A percentile compares a stretch with the other conserved stretches of the same genome.
These are phyloP conservation scores for Lentinula boryana DNA, from an alignment of 768 basidiomycete species.

Conservation along the genomic window DNA sequence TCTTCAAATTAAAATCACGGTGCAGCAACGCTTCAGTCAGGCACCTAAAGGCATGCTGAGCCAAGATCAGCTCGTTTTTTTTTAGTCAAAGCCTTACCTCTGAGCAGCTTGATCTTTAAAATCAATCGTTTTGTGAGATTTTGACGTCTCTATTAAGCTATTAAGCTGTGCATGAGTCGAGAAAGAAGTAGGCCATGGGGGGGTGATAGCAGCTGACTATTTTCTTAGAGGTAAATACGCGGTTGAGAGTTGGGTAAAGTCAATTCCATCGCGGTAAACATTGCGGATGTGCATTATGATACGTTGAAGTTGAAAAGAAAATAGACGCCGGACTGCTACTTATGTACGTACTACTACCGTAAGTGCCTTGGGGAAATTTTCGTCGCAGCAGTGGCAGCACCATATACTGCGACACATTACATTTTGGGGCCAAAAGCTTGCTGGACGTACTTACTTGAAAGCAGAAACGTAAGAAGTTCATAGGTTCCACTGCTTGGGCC, in stretches of 20 bases:
- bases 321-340: too few relatives aligned
- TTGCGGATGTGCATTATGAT: conserved; percentile 35
- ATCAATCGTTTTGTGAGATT: conserved; percentile 47
- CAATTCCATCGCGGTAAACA: conserved; percentile 32
- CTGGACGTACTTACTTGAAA: too few relatives aligned
- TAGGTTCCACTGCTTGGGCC: too few relatives aligned
- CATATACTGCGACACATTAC: too few relatives aligned
- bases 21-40: conserved; percentile 75
- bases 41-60: conserved; percentile 35
- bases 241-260: conserved; percentile 56
- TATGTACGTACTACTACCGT: too few relatives aligned
- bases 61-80: neutral
- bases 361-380: too few relatives aligned
- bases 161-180: conserved; percentile 11
- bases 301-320: too few relatives aligned
- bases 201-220: conserved; percentile 33
- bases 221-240: conserved; percentile 49
- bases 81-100: conserved; percentile 36
- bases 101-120: conserved; percentile 71
- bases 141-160: conserved; percentile 17
- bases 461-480: too few relatives aligned
- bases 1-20: conserved; percentile 62
- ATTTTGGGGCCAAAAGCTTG: too few relatives aligned
- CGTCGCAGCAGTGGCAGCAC: too few relatives aligned
- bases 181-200: neutral